Percentiles rank a stretch among this genome's conserved stretches.
Conservation (phyloP, 306 rosid species). For the Fragaria vesca region DNA sequence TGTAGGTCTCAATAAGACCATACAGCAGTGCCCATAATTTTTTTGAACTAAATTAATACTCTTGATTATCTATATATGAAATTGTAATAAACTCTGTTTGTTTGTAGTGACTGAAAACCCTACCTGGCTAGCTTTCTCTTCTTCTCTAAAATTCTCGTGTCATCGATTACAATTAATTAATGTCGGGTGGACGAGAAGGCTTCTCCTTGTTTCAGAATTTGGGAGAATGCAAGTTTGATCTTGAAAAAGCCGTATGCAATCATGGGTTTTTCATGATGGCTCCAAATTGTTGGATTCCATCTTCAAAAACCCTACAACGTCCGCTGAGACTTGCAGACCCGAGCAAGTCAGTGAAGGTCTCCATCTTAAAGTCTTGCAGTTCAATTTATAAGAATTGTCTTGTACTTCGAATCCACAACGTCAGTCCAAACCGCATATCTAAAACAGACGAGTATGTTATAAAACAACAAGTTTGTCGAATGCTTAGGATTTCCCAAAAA, state of each 20-base stretch:
- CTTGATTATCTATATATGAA: no score
- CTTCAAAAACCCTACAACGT: slow-evolving; percentile 29
- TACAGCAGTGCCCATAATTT: no score
- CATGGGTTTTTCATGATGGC: slow-evolving; percentile 53
- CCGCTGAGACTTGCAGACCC: slow-evolving; percentile 38
- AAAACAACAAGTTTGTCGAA: slow-evolving; percentile 36
- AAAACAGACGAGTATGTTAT: not conserved
- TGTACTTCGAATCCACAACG: slow-evolving; percentile 17
- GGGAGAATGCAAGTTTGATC: slow-evolving; percentile 12
- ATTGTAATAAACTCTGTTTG: no score
- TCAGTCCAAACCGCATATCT: not conserved
- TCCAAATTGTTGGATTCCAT: slow-evolving; percentile 44
- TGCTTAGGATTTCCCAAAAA: slow-evolving; percentile 23
- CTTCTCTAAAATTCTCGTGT: no score
- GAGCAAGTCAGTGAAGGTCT: slow-evolving; percentile 4
- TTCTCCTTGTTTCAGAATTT: slow-evolving; percentile 5
- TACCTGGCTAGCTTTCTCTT: no score
- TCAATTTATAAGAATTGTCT: not conserved
- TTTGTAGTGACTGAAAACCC: no score
- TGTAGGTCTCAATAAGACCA: no score
- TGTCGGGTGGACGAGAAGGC: not conserved
- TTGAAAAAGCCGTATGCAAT: slow-evolving; percentile 40
- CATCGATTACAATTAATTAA: no score
- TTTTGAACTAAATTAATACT: no score
- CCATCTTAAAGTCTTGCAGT: slow-evolving; percentile 21